Evolutionary conservation across 106 monocot genomes (phyloP).

Genomic region (Posidonia australis): DNA sequence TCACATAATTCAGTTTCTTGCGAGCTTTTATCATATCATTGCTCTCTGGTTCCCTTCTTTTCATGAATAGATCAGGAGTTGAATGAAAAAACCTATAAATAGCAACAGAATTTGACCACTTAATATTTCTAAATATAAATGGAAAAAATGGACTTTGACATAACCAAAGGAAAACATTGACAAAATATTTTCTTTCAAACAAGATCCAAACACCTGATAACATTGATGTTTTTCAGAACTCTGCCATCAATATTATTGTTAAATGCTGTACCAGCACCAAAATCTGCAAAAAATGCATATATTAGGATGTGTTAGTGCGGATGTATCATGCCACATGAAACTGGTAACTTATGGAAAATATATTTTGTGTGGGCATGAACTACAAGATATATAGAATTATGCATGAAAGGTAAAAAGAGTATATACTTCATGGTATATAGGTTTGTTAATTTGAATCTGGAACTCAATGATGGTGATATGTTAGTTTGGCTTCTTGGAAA

Average conservation of each 20-base stretch:
- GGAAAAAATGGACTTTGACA: neutral
- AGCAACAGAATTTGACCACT: neutral
- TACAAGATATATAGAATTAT: too few relatives aligned
- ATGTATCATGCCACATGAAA: neutral
- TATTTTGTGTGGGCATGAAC: too few relatives aligned
- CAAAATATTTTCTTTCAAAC: neutral
- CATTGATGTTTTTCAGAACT: neutral
- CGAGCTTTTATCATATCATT: conserved; percentile 44
- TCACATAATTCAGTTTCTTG: conserved; percentile 41
- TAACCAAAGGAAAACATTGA: neutral
- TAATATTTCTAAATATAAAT: neutral
- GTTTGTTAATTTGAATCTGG: too few relatives aligned
- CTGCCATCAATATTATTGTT: neutral
- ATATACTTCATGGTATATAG: too few relatives aligned
- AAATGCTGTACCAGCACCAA: neutral
- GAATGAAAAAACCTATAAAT: conserved; percentile 63
- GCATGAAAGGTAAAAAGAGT: too few relatives aligned
- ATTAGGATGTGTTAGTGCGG: neutral
- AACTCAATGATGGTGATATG: too few relatives aligned
- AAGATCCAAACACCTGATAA: conserved; percentile 1
- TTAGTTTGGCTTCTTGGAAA: too few relatives aligned
- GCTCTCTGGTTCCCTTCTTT: conserved; percentile 29
- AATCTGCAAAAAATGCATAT: neutral
- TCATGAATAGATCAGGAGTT: conserved; percentile 25
- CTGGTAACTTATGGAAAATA: neutral